These are phyloP conservation scores for Nidula microcarpa DNA, from an alignment of 768 basidiomycete species.

Conservation along the genomic window DNA sequence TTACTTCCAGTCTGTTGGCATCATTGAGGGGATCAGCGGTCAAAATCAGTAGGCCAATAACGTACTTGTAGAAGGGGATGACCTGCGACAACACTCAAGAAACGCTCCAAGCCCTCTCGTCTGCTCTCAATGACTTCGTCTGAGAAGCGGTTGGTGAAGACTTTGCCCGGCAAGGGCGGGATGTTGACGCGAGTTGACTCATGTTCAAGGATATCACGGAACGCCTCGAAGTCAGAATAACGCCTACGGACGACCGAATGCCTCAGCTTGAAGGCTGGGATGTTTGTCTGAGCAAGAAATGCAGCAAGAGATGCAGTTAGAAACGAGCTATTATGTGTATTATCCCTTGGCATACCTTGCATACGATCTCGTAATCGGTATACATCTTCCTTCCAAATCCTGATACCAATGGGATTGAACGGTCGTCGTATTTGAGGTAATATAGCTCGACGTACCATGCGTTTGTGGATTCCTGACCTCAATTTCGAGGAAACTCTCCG, in stretches of 20 bases:
- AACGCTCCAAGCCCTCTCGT: constrained; percentile 91
- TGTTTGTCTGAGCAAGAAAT: constrained; percentile 73
- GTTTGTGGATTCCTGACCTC: constrained; percentile 97
- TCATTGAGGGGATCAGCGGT: constrained; percentile 2
- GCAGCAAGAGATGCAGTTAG: background rate
- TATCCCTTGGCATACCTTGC: constrained; percentile 61
- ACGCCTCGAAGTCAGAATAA: constrained; percentile 94
- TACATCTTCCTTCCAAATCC: constrained; percentile 99
- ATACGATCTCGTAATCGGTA: constrained; percentile 98
- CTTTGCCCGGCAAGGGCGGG: constrained; percentile 94
- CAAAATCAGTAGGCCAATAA: background rate
- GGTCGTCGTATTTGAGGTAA: background rate
- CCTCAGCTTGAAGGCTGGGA: constrained; percentile 97
- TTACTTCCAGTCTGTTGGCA: constrained; percentile 83
- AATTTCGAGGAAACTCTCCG: constrained; percentile 96
- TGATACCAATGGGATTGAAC: constrained; percentile 20
- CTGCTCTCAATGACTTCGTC: constrained; percentile 95
- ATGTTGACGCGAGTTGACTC: constrained; percentile 98
- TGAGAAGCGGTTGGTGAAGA: constrained; percentile 97
- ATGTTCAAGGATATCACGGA: constrained; percentile 95
- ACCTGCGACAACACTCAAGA: constrained; percentile 94
- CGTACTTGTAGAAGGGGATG: constrained; percentile 93
- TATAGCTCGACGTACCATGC: constrained; percentile 59
- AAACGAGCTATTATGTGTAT: too few species aligned
- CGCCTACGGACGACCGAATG: constrained; percentile 85